Conservation (phyloP, 805 yeast species). For the Monosporozyma yasuniensis region DNA sequence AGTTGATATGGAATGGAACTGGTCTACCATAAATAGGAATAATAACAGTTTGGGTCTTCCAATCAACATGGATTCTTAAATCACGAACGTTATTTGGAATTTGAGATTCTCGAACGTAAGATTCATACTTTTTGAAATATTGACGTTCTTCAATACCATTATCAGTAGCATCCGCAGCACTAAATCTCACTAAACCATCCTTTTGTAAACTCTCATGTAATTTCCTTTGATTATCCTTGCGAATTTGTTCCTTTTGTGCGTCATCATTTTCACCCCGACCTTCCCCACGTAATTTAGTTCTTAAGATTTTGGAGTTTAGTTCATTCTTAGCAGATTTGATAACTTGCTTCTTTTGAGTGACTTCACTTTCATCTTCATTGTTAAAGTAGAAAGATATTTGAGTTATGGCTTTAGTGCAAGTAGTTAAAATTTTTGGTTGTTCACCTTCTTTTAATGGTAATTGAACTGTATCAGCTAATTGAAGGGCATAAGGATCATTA, state of each 20-base stretch:
- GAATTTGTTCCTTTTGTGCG: constrained; percentile 62
- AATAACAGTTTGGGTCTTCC: constrained; percentile 78
- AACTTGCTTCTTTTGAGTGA: constrained; percentile 34
- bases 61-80: constrained; percentile 77
- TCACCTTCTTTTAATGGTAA: constrained; percentile 40
- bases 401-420: constrained; percentile 57
- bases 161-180: constrained; percentile 67
- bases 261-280: constrained; percentile 60
- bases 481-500: constrained; percentile 55
- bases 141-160: constrained; percentile 41
- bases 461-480: constrained; percentile 73
- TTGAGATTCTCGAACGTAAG: constrained; percentile 88
- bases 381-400: constrained; percentile 82
- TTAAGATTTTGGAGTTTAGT: constrained; percentile 54
- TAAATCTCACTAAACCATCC: constrained; percentile 75
- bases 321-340: constrained; percentile 25
- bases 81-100: constrained; percentile 78
- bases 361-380: constrained; percentile 45
- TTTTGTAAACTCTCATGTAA: constrained; percentile 79
- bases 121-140: constrained; percentile 81
- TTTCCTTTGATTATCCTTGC: constrained; percentile 73
- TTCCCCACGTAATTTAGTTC: constrained; percentile 72
- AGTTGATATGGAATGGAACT: constrained; percentile 92
- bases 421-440: constrained; percentile 61
- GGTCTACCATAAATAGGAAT: constrained; percentile 93